Percentiles rank a stretch among this genome's conserved stretches.
phyloP scores from a whole-genome alignment of 257 asterid species.

The Lavandula angustifolia region DNA sequence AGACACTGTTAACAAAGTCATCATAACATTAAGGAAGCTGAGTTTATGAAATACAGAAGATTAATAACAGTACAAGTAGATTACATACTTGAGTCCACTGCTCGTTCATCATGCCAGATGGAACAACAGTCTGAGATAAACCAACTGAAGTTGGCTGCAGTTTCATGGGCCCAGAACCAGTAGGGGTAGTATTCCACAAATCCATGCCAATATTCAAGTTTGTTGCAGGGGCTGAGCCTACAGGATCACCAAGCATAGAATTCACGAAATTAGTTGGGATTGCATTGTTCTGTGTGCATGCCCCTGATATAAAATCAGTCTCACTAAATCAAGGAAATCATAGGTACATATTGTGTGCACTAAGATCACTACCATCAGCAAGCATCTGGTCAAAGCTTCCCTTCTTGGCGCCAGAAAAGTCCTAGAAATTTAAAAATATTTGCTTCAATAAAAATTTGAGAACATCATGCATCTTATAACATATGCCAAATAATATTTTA shows the following conservation, averaged over 20 bases:
- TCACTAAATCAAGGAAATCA: slow-evolving; percentile 12
- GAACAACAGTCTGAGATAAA: slow-evolving; percentile 48
- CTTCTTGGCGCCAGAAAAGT: slow-evolving; percentile 64
- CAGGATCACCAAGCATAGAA: slow-evolving; percentile 74
- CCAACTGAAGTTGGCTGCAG: slow-evolving; percentile 54
- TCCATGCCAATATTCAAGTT: slow-evolving; percentile 92
- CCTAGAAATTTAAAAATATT: slow-evolving; percentile 48
- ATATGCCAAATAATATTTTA: neutral
- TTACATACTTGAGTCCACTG: slow-evolving; percentile 79
- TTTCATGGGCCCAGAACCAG: slow-evolving; percentile 66
- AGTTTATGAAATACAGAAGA: slow-evolving; percentile 6
- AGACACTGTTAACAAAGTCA: slow-evolving; percentile 1
- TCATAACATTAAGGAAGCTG: slow-evolving; percentile 12
- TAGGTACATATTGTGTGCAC: slow-evolving; percentile 22
- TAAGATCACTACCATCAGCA: slow-evolving; percentile 67
- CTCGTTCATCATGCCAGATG: slow-evolving; percentile 65
- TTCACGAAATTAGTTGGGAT: slow-evolving; percentile 47
- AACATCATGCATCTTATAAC: slow-evolving; percentile 8
- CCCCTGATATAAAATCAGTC: slow-evolving; percentile 49
- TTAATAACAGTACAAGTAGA: slow-evolving; percentile 18
- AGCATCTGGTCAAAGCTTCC: slow-evolving; percentile 97
- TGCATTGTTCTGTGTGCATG: slow-evolving; percentile 62
- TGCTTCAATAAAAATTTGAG: slow-evolving; percentile 20
- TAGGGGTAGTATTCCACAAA: slow-evolving; percentile 78
- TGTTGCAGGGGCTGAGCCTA: slow-evolving; percentile 61